A percentile compares a stretch with the other conserved stretches of the same genome.
Conservation (phyloP, 768 basidiomycete species). For the Lactifluus rugatus region DNA sequence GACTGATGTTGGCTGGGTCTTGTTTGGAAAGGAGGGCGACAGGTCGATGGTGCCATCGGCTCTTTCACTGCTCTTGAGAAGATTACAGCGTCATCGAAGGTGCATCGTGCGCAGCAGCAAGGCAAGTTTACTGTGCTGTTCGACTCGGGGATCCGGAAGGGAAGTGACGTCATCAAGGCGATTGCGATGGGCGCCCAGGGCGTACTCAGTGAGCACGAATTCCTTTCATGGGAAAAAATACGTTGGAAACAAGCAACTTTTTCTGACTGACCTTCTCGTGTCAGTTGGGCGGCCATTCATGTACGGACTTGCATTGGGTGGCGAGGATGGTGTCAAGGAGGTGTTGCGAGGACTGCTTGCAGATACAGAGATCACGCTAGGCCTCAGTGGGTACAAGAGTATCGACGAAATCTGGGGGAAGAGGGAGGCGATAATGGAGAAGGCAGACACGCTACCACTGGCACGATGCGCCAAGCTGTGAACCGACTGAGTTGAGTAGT, state of each 20-base stretch:
- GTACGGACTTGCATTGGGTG: slow-evolving; percentile 61
- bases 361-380: slow-evolving; percentile 57
- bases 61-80: slow-evolving; percentile 61
- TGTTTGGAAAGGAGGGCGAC: slow-evolving; percentile 49
- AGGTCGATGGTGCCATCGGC: slow-evolving; percentile 70
- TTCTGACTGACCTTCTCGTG: not conserved
- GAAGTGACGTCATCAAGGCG: slow-evolving; percentile 77
- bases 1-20: not conserved
- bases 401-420: slow-evolving; percentile 56
- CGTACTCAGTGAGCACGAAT: slow-evolving; percentile 48
- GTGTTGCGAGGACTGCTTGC: slow-evolving; percentile 58
- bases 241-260: not conserved
- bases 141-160: slow-evolving; percentile 76
- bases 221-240: not conserved
- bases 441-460: slow-evolving; percentile 26
- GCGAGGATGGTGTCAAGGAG: slow-evolving; percentile 67
- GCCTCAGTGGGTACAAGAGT: slow-evolving; percentile 47
- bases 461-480: not conserved
- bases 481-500: not conserved
- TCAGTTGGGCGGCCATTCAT: slow-evolving; percentile 67
- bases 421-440: slow-evolving; percentile 40
- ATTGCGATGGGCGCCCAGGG: slow-evolving; percentile 79
- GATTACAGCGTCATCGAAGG: slow-evolving; percentile 53
- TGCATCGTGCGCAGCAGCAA: slow-evolving; percentile 45
- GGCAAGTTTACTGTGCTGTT: slow-evolving; percentile 64